phyloP scores from a whole-genome alignment of 2,329 filamentous ascomycete genomes.

The Nothopassalora personata region DNA sequence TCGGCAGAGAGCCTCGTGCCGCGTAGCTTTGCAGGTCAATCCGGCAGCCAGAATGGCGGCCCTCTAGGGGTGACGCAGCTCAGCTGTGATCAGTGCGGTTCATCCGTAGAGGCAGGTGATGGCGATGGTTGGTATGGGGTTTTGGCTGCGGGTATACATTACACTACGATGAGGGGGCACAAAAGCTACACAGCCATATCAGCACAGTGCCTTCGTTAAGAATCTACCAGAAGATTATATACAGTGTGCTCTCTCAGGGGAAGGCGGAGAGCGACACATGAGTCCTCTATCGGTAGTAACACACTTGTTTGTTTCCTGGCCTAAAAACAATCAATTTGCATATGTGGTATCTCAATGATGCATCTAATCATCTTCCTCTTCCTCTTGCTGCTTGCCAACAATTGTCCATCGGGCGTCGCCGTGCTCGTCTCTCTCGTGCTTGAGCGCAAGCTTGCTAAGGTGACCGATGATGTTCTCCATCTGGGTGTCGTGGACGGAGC shows the following conservation, averaged over 20 bases:
- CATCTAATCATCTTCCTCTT: slow-evolving; percentile 46
- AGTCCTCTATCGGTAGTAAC: slow-evolving; percentile 21
- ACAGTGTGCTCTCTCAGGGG: slow-evolving; percentile 14
- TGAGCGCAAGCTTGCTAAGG: slow-evolving; percentile 58
- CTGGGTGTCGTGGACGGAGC: slow-evolving; percentile 56
- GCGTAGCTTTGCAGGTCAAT: not conserved
- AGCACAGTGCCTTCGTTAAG: slow-evolving; percentile 10
- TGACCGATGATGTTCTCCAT: slow-evolving; percentile 63
- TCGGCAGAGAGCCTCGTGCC: not conserved
- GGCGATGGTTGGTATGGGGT: not conserved
- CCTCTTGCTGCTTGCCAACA: slow-evolving; percentile 40
- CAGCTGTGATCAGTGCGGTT: not conserved
- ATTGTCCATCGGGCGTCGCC: slow-evolving; percentile 41
- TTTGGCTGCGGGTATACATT: not conserved
- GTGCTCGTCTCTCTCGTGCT: slow-evolving; percentile 52
- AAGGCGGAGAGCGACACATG: slow-evolving; percentile 12
- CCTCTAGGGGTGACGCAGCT: not conserved
- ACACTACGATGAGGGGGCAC: not conserved
- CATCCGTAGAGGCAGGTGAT: not conserved
- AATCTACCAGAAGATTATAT: slow-evolving; percentile 19
- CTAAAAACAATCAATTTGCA: slow-evolving; percentile 16
- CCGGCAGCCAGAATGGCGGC: not conserved
- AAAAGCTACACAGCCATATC: not conserved
- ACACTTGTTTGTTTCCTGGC: slow-evolving; percentile 19
- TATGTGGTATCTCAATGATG: slow-evolving; percentile 23